Evolutionary conservation across 306 rosid species (phyloP), one percentile per base, ranked within the genome.

Genomic region (Inga laurina): DNA sequence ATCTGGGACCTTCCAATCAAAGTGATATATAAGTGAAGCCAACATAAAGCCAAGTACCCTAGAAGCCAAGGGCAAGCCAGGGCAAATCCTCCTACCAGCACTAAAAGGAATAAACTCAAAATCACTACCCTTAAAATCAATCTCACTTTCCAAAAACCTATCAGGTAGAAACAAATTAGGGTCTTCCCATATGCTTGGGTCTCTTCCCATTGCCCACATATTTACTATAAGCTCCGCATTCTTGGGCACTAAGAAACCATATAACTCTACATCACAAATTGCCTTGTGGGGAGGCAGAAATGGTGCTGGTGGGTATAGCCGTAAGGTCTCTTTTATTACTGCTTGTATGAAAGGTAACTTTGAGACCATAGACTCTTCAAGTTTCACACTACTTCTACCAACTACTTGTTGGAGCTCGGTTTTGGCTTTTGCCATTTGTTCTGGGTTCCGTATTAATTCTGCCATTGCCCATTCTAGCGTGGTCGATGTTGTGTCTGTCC

Each of bases 391-490:
- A 22, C n/a, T 66, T 32, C 15, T 7, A 8, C 12, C 44, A 32
- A 66, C 1, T 14, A 66, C 2, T 66, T 66, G 72, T 13, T 15
- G 21, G 18, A 66, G 72, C 34, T 66, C 72, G 5, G 32, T 22
- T 22, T 9, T n/a, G 13, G 66, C 66, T 22, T 59, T 59, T 22
- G 10, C 18, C 44, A 66, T 66, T 15, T 66, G 34, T 32, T 66
- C 18, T 32, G 72, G 72, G 72, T 66, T 34, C 5, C 72, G 72
- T 66, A 66, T 66, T 19, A 66, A 6, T 16, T 66, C 72, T 66
- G 72, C 72, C 72, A 66, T 66, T 34, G 72, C 72, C 72, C 72
- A 66, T 34, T 66, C 72, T 34, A 66, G n/a, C 2, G 72, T 66
- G 72, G 44, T 66, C 3, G 72, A 66, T 66, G 72, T 66, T 66